A percentile compares a stretch with the other conserved stretches of the same genome.
These are phyloP conservation scores for Mangifera indica DNA, from an alignment of 345 rosid genomes.

Conservation along the genomic window DNA sequence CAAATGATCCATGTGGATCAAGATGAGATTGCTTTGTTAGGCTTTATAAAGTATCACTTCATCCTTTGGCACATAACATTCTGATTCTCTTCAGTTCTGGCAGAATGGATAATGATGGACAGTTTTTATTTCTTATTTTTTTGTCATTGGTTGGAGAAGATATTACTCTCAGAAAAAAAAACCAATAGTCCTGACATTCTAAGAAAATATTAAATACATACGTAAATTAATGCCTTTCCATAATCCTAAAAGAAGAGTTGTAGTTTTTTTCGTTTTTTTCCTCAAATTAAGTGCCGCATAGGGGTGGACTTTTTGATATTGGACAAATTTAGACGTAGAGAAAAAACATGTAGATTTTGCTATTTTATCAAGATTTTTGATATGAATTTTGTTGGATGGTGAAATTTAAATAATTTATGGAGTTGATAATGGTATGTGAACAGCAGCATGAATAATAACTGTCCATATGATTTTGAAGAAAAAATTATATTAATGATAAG, in stretches of 20 bases:
- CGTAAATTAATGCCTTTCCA: neutral
- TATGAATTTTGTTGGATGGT: neutral
- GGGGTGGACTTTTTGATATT: neutral
- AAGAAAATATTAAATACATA: neutral
- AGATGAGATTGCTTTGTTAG: neutral
- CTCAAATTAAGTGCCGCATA: neutral
- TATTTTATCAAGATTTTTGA: neutral
- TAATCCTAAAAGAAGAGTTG: neutral
- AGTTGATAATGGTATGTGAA: too few species aligned
- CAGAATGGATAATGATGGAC: neutral
- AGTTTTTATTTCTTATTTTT: too few species aligned
- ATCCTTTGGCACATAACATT: neutral
- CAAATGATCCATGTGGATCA: neutral
- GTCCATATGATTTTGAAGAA: too few species aligned
- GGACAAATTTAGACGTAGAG: neutral
- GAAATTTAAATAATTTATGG: too few species aligned
- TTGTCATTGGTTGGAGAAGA: slow-evolving; percentile 1
- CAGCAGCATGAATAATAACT: too few species aligned
- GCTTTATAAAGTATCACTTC: neutral
- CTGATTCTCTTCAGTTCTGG: neutral
- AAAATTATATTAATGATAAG: neutral
- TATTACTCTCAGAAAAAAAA: neutral
- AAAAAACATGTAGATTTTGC: neutral
- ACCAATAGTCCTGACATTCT: neutral
- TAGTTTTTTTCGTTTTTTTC: neutral